Base-by-base conservation (phyloP, 768 basidiomycete genomes). In the Xerocomellus chrysenteron region DNA sequence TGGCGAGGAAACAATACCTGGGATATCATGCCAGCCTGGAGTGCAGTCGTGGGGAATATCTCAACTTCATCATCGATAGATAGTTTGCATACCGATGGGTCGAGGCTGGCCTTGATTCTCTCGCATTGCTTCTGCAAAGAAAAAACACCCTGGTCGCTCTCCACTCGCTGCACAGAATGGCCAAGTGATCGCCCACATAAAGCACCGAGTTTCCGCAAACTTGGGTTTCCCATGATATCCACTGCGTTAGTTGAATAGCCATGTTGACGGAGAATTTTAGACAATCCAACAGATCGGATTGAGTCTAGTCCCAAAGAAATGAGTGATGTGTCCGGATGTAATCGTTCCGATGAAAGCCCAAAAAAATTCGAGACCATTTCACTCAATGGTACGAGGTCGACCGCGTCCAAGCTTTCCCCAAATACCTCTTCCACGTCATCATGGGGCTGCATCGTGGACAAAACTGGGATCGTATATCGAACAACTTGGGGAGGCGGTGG, bases 1-100 rank as follows among this genome's bases (percentile, higher is more conserved):
- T 21, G 17, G 24, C 5, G 42, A 30, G 32, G 41, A 52, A 28
- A 47, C 13, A 33, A 54, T 54, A 78, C 80, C 70, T 81, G 79
- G 4, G 80, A 79, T 41, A 81, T 60, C 78, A 81, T 80, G 12
- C 80, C 80, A 16, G 77, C 69, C 63, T 81, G 80, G 19, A 81
- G 67, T 21, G 68, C 70, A 6, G 79, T 80, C 7, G 76, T 75
- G 12, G 78, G 78, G 56, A 68, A 76, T 24, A 76, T 50, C 13
- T 59, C 55, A 8, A 75, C 68, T 26, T 67, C 55, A 51, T 81
- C 79, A 8, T 63, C 62, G 11, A 37, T 37, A 19, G 59, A 63
- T 5, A 71, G 56, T 50, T 65, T 68, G 39, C 50, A 60, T 5
- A 49, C 33, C 21, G 47, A 52, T 4, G 36, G 44, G 41, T 69